phyloP scores from a whole-genome alignment of 805 yeast genomes.

The Metschnikowia drakensbergensis region DNA sequence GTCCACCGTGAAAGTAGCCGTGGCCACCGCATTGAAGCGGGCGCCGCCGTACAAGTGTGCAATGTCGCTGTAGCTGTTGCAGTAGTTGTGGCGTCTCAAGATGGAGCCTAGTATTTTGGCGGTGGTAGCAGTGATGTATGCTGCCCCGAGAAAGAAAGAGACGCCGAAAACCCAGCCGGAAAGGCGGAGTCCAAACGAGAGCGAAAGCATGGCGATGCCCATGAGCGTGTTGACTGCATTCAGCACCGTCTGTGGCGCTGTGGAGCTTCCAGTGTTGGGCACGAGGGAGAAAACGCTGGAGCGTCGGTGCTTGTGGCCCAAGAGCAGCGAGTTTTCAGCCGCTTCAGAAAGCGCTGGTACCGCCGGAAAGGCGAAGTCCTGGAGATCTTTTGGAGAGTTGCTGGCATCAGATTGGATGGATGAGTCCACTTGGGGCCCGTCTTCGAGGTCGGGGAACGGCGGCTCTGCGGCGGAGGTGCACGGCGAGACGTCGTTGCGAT shows the following conservation, averaged over 20 bases:
- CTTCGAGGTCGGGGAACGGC: conserved; percentile 2
- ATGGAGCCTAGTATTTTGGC: conserved; percentile 62
- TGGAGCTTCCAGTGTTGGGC: conserved; percentile 22
- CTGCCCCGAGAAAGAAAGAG: conserved; percentile 39
- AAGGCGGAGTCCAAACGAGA: conserved; percentile 64
- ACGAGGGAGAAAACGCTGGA: conserved; percentile 7
- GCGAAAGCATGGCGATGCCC: conserved; percentile 71
- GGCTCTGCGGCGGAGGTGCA: conserved; percentile 11
- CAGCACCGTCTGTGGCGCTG: conserved; percentile 72
- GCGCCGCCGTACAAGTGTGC: conserved; percentile 81
- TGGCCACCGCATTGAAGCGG: conserved; percentile 40
- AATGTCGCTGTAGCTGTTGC: conserved; percentile 84
- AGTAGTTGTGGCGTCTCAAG: conserved; percentile 73
- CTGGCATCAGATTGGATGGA: not conserved
- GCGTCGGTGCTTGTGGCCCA: conserved; percentile 21
- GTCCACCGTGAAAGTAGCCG: conserved; percentile 51
- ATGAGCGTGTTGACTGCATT: conserved; percentile 73
- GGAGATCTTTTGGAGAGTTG: conserved; percentile 9
- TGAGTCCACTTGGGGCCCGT: not conserved
- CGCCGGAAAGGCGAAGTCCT: conserved; percentile 18
- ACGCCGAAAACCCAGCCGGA: conserved; percentile 65
- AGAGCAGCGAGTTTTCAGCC: not conserved
- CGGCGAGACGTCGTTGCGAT: conserved; percentile 11
- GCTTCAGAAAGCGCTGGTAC: conserved; percentile 6
- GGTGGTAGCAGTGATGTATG: conserved; percentile 48